Base-by-base conservation (phyloP, 139 green algal genomes). In the Asterochloris sp. region DNA sequence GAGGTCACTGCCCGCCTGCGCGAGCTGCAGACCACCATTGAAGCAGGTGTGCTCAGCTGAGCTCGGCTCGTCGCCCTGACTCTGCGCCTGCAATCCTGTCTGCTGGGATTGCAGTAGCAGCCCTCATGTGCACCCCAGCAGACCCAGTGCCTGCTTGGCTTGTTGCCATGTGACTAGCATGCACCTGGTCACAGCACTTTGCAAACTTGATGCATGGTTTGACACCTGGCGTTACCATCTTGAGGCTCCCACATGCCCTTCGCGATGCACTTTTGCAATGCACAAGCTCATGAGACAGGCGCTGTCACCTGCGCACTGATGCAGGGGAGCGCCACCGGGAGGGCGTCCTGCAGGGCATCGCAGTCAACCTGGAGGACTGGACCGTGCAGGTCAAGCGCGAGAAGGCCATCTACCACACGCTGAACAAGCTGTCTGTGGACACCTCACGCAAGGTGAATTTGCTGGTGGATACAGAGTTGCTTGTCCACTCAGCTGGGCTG, bases 351-450 rank as follows among this genome's bases (percentile, higher is more conserved):
- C 83, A 91, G 73, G 82, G 75, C 29, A 89, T 98, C n/a, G 91
- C 89, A 16, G 61, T 86, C 14, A 89, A 89, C 81, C 82, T 97
- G 69, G 87, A 94, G 19, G 81, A 62, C 15, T 98, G 94, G 94
- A 87, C 21, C n/a, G n/a, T 76, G 21, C 83, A 90, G 87, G 89
- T 96, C 19, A 87, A 88, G 71, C 84, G 86, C 11, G 95, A 99
- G 90, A 99, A 98, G 89, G 93, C 92, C 1, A 86, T 98, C n/a
- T 99, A 98, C 90, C 95, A 99, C 91, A 95, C 94, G 19, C 92
- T 99, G 67, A 99, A 99, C 94, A 98, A 98, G 91, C 89, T 98
- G 54, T 92, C 78, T 73, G 90, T 99, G 73, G 97, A 99, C 83
- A 93, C 97, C 67, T 95, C 93, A 11, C 89, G 90, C 82, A 98